A percentile compares a stretch with the other conserved stretches of the same genome.
Evolutionary conservation across 345 rosid species (phyloP).

Genomic region (Salix caprea): DNA sequence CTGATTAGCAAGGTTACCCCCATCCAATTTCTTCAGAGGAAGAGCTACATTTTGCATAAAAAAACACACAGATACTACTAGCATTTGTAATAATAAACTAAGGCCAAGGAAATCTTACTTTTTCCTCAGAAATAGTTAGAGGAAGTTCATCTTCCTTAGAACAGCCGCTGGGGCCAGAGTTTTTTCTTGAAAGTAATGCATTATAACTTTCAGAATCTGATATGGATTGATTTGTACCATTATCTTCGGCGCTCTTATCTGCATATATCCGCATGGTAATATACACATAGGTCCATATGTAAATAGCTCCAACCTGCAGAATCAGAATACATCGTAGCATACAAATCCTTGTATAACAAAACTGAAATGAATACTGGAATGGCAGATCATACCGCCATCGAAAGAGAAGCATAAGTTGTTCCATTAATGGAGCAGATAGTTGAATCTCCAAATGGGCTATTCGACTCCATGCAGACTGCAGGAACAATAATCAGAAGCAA

Average conservation of each 20-base stretch:
- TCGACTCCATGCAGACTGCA: conserved; percentile 35
- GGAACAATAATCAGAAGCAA: conserved; percentile 39
- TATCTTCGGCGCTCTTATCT: neutral
- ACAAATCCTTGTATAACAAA: neutral
- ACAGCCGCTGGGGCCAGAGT: neutral
- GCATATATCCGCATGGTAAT: conserved; percentile 26
- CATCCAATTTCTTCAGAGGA: neutral
- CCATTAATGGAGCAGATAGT: conserved; percentile 26
- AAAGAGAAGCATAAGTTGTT: conserved; percentile 39
- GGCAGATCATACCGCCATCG: conserved; percentile 35
- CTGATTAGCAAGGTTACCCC: neutral
- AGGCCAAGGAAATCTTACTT: neutral
- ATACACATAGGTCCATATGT: conserved; percentile 38
- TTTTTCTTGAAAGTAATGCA: neutral
- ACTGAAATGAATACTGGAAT: neutral
- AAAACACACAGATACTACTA: neutral
- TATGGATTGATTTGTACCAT: neutral
- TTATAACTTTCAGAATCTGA: neutral
- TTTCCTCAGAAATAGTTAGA: neutral
- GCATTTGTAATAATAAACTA: neutral
- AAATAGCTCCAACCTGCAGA: conserved; percentile 34
- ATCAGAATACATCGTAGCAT: neutral
- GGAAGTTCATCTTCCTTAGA: neutral
- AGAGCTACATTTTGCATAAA: neutral
- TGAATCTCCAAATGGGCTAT: conserved; percentile 36